Percentiles rank a stretch among this genome's conserved stretches.
Evolutionary conservation across 208 protist genomes (phyloP).

Genomic region (Trypanosoma cruzi): DNA sequence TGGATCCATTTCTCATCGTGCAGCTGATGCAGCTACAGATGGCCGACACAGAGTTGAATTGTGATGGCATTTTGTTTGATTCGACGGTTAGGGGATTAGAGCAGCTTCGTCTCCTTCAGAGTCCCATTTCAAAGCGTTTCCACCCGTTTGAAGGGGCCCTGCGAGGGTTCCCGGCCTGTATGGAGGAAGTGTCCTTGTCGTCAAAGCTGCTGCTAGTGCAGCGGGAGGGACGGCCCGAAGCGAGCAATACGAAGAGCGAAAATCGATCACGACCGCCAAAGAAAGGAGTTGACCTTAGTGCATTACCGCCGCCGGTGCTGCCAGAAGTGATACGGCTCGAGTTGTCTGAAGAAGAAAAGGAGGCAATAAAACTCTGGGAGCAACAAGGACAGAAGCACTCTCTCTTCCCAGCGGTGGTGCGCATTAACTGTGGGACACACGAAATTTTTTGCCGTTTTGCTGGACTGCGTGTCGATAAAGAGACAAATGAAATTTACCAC

Average conservation of each 20-base stretch:
- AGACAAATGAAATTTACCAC: conserved; percentile 82
- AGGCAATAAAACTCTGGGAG: conserved; percentile 46
- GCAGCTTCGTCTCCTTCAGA: conserved; percentile 24
- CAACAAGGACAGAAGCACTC: conserved; percentile 32
- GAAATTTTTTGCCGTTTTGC: conserved; percentile 83
- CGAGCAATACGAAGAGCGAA: conserved; percentile 47
- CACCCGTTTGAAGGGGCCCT: conserved; percentile 29
- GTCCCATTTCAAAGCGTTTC: conserved; percentile 7
- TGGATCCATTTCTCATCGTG: conserved; percentile 42
- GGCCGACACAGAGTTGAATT: conserved; percentile 29
- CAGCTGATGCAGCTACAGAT: conserved; percentile 55
- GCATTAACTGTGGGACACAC: conserved; percentile 61
- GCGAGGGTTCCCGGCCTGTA: conserved; percentile 7
- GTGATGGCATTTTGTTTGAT: conserved; percentile 68
- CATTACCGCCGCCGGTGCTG: conserved; percentile 73
- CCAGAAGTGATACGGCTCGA: conserved; percentile 54
- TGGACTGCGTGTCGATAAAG: conserved; percentile 77
- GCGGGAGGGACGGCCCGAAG: conserved; percentile 32
- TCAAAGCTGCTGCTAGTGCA: conserved; percentile 17
- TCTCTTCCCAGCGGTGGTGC: conserved; percentile 54
- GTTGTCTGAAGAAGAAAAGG: conserved; percentile 40
- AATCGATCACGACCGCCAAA: conserved; percentile 37
- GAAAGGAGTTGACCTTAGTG: conserved; percentile 58
- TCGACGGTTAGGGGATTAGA: conserved; percentile 44
- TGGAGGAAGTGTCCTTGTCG: not conserved